Base-by-base conservation (phyloP, 805 yeast species). In the Kazachstania bromeliacearum region DNA sequence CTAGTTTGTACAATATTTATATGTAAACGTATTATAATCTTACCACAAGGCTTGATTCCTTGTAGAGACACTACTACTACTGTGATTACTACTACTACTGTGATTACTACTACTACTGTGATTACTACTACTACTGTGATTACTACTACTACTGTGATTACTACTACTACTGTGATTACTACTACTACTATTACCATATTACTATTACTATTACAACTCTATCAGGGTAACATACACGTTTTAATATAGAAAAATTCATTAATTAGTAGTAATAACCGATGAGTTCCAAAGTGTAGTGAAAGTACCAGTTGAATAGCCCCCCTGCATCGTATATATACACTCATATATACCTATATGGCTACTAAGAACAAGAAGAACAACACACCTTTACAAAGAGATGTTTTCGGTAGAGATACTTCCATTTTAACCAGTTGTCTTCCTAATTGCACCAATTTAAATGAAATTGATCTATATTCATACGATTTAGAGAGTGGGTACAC, bases 401-500 rank as follows among this genome's bases (percentile, higher is more conserved):
- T 78, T 4, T 77, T 80, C 57, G 95, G 95, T 1, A 63, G 87
- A 34, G 68, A 54, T 32, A 35, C 45, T 12, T 55, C 61, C 2
- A 48, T 47, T 35, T 30, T 58, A 17, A 33, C 37, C 15, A 43
- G 60, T 28, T 53, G 52, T 19, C 40, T 46, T 10, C 41, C 47
- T n/a, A 32, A 19, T 7, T 4, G 28, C n/a, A 35, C 35, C 7
- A 31, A 41, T 27, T 42, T 42, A 9, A 36, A 41, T 12, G 33
- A 40, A 7, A 37, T 53, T 7, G 74, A 76, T 36, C 45, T 68
- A 2, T 46, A 59, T 3, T 48, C 69, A 0, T 58, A 64, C 2
- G 96, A 88, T 55, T 63, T 63, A 35, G 96, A 87, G 56, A 84
- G 74, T 51, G 81, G 85, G 2, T 87, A 94, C 80, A 81, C 83